Evolutionary conservation across 1,284 basidiomycete genomes (phyloP).

Genomic region (Vanrija sp.): DNA sequence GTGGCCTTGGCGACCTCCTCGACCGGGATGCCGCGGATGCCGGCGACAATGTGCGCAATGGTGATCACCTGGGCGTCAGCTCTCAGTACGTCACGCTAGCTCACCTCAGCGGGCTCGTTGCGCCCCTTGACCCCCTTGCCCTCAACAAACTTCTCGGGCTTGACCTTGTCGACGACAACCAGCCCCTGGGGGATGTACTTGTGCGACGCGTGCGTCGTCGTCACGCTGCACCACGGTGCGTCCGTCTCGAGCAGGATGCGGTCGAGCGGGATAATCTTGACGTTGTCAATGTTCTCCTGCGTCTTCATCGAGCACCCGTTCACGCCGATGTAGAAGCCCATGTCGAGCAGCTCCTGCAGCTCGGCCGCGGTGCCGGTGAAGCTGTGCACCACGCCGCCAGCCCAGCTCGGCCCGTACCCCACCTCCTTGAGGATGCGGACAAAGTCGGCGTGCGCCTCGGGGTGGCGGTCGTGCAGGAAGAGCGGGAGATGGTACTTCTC

Average conservation of each 20-base stretch:
- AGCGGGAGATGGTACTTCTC: slow-evolving; percentile 70
- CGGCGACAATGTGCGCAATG: slow-evolving; percentile 72
- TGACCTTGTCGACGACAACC: slow-evolving; percentile 56
- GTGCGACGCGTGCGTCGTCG: slow-evolving; percentile 69
- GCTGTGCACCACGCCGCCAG: slow-evolving; percentile 79
- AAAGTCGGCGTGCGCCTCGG: slow-evolving; percentile 66
- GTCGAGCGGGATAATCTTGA: slow-evolving; percentile 61
- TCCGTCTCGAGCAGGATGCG: slow-evolving; percentile 78
- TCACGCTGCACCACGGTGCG: slow-evolving; percentile 79
- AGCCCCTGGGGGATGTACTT: slow-evolving; percentile 57
- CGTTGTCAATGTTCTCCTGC: slow-evolving; percentile 62
- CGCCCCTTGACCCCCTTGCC: slow-evolving; percentile 73
- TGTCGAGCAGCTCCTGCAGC: slow-evolving; percentile 62
- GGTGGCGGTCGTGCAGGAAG: slow-evolving; percentile 78
- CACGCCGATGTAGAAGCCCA: slow-evolving; percentile 71
- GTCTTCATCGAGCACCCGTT: slow-evolving; percentile 86
- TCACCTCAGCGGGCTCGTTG: slow-evolving; percentile 66
- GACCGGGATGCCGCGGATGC: slow-evolving; percentile 57
- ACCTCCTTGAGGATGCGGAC: slow-evolving; percentile 54
- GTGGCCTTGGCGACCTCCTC: slow-evolving; percentile 60
- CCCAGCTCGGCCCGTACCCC: slow-evolving; percentile 47
- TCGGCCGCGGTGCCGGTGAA: slow-evolving; percentile 73
- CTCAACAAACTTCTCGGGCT: slow-evolving; percentile 64
- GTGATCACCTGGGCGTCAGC: slow-evolving; percentile 54
- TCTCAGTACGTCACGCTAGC: slow-evolving; percentile 1